Conservation (phyloP, 371 early-diverging fungal genomes). For the Saksenaea vasiformis region DNA sequence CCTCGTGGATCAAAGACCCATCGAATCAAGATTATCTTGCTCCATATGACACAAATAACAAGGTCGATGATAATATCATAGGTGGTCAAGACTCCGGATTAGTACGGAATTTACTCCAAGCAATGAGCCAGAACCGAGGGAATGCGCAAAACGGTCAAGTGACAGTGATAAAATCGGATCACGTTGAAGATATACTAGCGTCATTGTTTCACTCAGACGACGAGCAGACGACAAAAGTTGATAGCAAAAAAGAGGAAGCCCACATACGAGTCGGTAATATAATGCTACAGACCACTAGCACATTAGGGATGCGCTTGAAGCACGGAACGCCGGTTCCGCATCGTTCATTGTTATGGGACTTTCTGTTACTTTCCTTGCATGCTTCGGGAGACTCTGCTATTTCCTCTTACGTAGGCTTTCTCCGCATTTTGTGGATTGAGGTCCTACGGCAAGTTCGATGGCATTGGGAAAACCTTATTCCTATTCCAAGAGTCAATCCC, state of each 20-base stretch:
- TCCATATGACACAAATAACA: constrained; percentile 39
- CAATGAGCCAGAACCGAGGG: constrained; percentile 18
- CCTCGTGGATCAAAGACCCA: constrained; percentile 64
- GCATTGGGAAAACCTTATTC: constrained; percentile 63
- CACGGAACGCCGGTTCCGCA: constrained; percentile 62
- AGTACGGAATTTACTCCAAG: constrained; percentile 27
- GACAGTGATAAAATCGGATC: constrained; percentile 24
- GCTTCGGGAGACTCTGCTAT: constrained; percentile 48
- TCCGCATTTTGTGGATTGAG: constrained; percentile 68
- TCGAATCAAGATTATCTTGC: constrained; percentile 43
- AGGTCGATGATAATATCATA: constrained; percentile 1
- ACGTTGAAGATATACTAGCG: constrained; percentile 26
- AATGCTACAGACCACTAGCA: constrained; percentile 29
- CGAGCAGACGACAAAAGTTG: not conserved
- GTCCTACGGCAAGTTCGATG: constrained; percentile 59
- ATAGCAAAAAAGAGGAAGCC: not conserved
- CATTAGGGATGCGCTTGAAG: constrained; percentile 52
- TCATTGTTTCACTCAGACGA: constrained; percentile 18
- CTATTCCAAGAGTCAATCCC: constrained; percentile 59
- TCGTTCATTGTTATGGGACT: constrained; percentile 71
- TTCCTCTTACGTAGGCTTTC: constrained; percentile 58
- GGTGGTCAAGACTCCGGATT: constrained; percentile 14
- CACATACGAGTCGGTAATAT: not conserved
- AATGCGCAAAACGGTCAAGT: not conserved
- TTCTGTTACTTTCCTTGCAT: constrained; percentile 57